Percentiles rank a stretch among this genome's conserved stretches.
Conservation (phyloP, 345 rosid species). For the Sonneratia caseolaris region DNA sequence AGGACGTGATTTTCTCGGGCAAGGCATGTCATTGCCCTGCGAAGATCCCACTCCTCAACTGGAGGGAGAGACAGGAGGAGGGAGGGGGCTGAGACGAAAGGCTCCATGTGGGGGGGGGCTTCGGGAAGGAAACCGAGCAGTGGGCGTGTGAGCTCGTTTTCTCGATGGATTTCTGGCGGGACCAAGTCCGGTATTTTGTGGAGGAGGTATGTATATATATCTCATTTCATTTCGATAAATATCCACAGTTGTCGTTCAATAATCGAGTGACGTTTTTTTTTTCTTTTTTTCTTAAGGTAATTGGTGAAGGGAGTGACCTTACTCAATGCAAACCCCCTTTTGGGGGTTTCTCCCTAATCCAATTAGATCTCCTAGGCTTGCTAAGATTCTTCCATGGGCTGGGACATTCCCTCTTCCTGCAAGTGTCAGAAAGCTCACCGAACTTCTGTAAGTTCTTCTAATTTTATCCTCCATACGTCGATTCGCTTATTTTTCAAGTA, state of each 20-base stretch:
- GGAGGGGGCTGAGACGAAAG: conserved; percentile 16
- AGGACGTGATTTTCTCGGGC: conserved; percentile 91
- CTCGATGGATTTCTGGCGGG: conserved; percentile 80
- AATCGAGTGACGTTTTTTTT: not conserved
- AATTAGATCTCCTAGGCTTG: conserved; percentile 50
- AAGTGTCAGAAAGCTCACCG: conserved; percentile 62
- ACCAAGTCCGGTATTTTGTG: conserved; percentile 65
- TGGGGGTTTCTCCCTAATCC: conserved; percentile 97
- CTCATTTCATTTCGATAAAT: not conserved
- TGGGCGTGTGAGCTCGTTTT: conserved; percentile 76
- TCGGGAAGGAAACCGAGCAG: conserved; percentile 62
- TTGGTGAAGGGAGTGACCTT: conserved; percentile 87
- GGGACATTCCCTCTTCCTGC: conserved; percentile 85
- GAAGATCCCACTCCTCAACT: conserved; percentile 57
- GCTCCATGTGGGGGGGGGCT: conserved; percentile 81
- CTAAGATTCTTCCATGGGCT: conserved; percentile 72
- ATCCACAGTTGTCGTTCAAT: not conserved
- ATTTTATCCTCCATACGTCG: not conserved
- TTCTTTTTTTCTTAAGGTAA: too few species aligned
- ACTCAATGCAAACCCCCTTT: conserved; percentile 85
- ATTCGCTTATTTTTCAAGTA: not conserved
- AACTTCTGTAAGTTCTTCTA: conserved; percentile 48
- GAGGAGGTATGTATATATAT: conserved; percentile 43
- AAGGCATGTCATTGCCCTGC: conserved; percentile 69
- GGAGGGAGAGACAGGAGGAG: conserved; percentile 12